A percentile compares a stretch with the other conserved stretches of the same genome.
These are phyloP conservation scores for Suillus alpinus DNA, from an alignment of 768 basidiomycete species.

Conservation along the genomic window DNA sequence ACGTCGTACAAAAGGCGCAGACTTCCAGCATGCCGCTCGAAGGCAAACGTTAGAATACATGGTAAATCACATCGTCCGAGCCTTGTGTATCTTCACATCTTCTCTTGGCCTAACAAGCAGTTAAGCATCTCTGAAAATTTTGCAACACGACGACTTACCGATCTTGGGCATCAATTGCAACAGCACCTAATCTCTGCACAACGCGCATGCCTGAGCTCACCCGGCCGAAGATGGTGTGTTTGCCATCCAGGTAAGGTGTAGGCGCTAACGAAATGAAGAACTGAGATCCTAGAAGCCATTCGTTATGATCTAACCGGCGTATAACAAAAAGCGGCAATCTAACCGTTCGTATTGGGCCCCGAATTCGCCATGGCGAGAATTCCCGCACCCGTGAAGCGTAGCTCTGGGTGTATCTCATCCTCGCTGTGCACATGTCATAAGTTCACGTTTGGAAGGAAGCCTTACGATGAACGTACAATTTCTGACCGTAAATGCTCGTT, in stretches of 20 bases:
- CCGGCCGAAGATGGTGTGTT: constrained; percentile 89
- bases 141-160: constrained; percentile 46
- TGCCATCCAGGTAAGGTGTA: constrained; percentile 81
- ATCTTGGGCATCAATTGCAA: constrained; percentile 86
- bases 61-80: constrained; percentile 26
- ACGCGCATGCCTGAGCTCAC: constrained; percentile 91
- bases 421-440: constrained; percentile 45
- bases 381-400: constrained; percentile 94
- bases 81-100: constrained; percentile 90
- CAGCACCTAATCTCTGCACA: constrained; percentile 86
- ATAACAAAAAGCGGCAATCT: constrained; percentile 18
- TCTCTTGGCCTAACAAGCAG: constrained; percentile 50
- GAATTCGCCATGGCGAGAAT: constrained; percentile 98
- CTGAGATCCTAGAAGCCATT: constrained; percentile 71
- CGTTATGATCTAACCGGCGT: neutral
- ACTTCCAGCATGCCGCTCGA: neutral
- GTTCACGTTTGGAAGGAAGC: neutral
- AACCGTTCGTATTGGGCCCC: constrained; percentile 88
- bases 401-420: constrained; percentile 87
- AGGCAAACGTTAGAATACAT: neutral
- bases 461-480: constrained; percentile 57
- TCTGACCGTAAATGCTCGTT: constrained; percentile 84
- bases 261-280: constrained; percentile 88
- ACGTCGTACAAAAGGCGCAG: neutral
- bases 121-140: neutral